Evolutionary conservation across 78 protist genomes (phyloP).

Genomic region (Speleostelium caveatum): DNA sequence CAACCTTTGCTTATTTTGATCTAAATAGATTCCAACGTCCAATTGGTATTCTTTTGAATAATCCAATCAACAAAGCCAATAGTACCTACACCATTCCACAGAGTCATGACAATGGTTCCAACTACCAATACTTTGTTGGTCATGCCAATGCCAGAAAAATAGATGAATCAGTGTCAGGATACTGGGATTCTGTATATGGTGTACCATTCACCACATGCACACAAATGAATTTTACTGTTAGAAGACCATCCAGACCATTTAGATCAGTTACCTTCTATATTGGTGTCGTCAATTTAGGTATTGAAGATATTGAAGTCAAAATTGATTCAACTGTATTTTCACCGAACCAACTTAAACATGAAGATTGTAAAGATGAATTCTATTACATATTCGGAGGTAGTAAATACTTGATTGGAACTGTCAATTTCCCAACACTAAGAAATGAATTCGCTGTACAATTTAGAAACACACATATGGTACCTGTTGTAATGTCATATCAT

Average conservation of each 20-base stretch:
- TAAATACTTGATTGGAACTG: too few species aligned
- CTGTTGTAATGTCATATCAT: too few species aligned
- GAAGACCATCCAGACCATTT: not conserved
- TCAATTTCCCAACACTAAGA: too few species aligned
- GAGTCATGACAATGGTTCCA: not conserved
- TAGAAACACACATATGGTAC: too few species aligned
- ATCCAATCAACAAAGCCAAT: not conserved
- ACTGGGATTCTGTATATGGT: not conserved
- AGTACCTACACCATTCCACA: not conserved
- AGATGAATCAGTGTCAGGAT: not conserved
- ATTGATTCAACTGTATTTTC: too few species aligned
- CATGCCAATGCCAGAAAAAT: not conserved
- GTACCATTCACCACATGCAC: not conserved
- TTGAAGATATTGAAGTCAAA: too few species aligned
- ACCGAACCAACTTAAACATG: too few species aligned
- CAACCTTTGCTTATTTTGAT: conserved; percentile 4
- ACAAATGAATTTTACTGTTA: not conserved
- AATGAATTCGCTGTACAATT: too few species aligned
- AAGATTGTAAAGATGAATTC: too few species aligned
- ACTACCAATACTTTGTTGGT: not conserved
- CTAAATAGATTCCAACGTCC: not conserved
- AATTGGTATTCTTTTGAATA: not conserved
- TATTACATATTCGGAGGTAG: too few species aligned
- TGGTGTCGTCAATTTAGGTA: too few species aligned
- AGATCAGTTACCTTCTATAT: not conserved